Evolutionary conservation across 768 basidiomycete species (phyloP).

Genomic region (Amanita exitialis): DNA sequence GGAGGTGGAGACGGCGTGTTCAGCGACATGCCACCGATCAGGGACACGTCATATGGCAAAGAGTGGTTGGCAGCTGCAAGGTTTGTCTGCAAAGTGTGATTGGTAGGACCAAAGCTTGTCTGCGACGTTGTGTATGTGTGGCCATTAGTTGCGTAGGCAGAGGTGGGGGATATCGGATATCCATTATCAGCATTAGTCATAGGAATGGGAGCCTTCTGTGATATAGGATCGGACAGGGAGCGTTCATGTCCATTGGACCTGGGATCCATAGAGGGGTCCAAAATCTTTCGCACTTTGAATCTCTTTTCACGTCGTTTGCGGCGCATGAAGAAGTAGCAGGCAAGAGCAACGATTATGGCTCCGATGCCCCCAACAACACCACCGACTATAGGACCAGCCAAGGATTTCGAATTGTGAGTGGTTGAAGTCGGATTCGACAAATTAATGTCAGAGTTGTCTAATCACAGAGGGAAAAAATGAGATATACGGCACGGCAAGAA

Average conservation of each 20-base stretch:
- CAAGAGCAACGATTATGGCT: neutral
- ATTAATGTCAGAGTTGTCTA: conserved; percentile 1
- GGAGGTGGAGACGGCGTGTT: neutral
- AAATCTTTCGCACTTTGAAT: neutral
- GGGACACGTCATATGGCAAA: conserved; percentile 4
- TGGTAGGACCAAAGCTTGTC: no score
- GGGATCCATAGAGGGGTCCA: neutral
- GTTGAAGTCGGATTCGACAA: neutral
- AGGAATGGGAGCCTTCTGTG: neutral
- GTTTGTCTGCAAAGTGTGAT: neutral
- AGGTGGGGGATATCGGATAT: neutral
- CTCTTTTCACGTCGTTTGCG: neutral
- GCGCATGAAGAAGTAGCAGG: neutral
- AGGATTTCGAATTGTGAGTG: neutral
- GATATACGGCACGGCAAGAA: neutral
- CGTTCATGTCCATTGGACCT: neutral
- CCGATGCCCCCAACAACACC: neutral
- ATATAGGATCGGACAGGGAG: neutral
- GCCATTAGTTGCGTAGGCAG: neutral
- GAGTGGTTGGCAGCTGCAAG: neutral
- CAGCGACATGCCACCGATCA: neutral
- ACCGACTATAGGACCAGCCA: conserved; percentile 2
- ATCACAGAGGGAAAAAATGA: neutral
- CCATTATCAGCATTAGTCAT: neutral
- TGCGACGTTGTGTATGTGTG: no score